phyloP scores from a whole-genome alignment of 2,329 filamentous ascomycete species.

The Bipolaris victoriae region DNA sequence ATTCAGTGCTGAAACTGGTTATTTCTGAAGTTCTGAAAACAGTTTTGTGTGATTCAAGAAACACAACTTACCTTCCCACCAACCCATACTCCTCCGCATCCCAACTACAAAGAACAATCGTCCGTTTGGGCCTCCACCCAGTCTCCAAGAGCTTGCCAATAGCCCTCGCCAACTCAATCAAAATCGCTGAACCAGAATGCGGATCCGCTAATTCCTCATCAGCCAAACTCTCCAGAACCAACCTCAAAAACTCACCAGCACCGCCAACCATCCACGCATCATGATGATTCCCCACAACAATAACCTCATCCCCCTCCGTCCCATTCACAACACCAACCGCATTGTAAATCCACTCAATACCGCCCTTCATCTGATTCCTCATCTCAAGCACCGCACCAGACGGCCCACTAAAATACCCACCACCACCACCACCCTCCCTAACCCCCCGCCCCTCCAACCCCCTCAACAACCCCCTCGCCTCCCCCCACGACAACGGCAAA shows the following conservation, averaged over 20 bases:
- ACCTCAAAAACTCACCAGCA: constrained; percentile 33
- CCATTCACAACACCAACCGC: constrained; percentile 71
- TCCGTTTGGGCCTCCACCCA: constrained; percentile 56
- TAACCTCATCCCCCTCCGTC: constrained; percentile 62
- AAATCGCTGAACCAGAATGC: constrained; percentile 57
- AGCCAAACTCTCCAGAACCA: not conserved
- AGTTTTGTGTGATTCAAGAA: not conserved
- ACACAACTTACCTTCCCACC: constrained; percentile 26
- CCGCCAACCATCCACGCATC: constrained; percentile 62
- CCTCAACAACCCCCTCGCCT: constrained; percentile 80
- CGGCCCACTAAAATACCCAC: constrained; percentile 41
- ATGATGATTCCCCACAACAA: constrained; percentile 60
- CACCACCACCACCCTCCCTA: constrained; percentile 46
- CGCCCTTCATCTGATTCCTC: constrained; percentile 77
- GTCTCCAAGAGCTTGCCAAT: constrained; percentile 55
- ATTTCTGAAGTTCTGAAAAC: not conserved
- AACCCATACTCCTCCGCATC: constrained; percentile 51
- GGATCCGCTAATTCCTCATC: constrained; percentile 50
- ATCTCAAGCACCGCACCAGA: constrained; percentile 55
- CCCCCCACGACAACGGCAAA: constrained; percentile 80
- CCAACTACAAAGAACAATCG: constrained; percentile 49
- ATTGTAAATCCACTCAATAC: constrained; percentile 78
- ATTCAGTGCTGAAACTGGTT: constrained; percentile 49
- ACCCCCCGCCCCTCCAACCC: constrained; percentile 83
- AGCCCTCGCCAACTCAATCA: constrained; percentile 57